Evolutionary conservation across 1,284 basidiomycete genomes (phyloP), one percentile per base, ranked within the genome.

Genomic region (Ganoderma lucidum): DNA sequence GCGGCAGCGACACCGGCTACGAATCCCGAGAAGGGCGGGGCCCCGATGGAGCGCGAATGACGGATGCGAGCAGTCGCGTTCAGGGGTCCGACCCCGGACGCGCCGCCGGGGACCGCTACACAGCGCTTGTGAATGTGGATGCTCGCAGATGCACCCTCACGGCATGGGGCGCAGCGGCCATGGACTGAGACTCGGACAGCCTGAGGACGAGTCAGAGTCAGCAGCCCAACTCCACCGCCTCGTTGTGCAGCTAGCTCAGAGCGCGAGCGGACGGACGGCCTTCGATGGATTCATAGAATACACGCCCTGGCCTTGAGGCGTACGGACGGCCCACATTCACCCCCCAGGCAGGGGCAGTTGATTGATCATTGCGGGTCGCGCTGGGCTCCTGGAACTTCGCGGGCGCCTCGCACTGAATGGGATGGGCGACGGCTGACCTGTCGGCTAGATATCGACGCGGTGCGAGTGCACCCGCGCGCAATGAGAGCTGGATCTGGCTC

Each of bases 271-370:
- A 23, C 28, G 32, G 14, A 41, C 14, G 37, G 12, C 41, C 53
- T 64, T 68, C 65, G 51, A 63, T 66, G 68, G 70, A 69, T 71
- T 71, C 70, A 71, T 71, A 68, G 63, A 66, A 67, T 41, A 41
- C 70, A 71, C 71, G 71, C 68, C 53, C 53, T 42, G 23, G 66
- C 63, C 68, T 62, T 63, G 68, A 69, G 65, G 71, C 60, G 63
- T 23, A 5, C 44, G 42, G 44, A 45, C 2, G 44, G 17, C 19
- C 19, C 39, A 4, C 5, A 2, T 9, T 9, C 10, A 4, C 5
- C 60, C 65, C 65, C 67, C 59, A 71, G 68, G 71, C 68, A 72
- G 64, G 56, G 64, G 61, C 48, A 56, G 63, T 45, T 6, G 66
- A 8, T 8, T 19, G 44, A n/a, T 45, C 19, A 39, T 42, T 15